These are phyloP conservation scores for Talaromyces pinophilus DNA, from an alignment of 2,329 filamentous ascomycete species.

Conservation along the genomic window DNA sequence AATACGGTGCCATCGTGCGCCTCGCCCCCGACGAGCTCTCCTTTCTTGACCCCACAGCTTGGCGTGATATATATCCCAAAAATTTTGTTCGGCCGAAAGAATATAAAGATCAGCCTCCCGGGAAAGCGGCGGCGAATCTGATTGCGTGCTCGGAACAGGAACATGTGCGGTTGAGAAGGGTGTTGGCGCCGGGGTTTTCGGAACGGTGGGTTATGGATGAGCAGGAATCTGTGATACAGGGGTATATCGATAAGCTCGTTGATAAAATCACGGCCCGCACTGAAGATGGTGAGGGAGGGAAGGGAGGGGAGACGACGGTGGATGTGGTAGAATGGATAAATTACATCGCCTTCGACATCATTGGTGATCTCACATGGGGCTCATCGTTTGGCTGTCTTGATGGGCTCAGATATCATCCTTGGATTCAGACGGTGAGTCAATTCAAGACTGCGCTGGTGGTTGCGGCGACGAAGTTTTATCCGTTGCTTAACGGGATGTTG, in stretches of 20 bases:
- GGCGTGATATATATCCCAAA: background rate
- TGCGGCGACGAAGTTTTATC: background rate
- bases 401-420: background rate
- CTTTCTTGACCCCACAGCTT: background rate
- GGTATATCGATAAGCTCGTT: background rate
- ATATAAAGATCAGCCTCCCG: background rate
- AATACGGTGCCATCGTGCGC: background rate
- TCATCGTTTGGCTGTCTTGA: background rate
- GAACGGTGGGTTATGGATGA: background rate
- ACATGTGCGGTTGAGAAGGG: background rate
- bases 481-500: background rate
- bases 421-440: conserved; percentile 1
- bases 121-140: background rate
- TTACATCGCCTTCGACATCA: background rate
- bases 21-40: background rate
- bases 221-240: background rate
- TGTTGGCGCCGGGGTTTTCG: background rate
- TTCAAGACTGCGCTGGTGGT: background rate
- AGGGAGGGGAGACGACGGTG: background rate
- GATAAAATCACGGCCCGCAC: background rate
- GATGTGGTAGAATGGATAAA: background rate
- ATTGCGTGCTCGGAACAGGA: background rate
- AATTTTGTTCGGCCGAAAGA: background rate
- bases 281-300: background rate
- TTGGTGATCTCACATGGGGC: background rate